Evolutionary conservation across 305 asterid species (phyloP).

Genomic region (Ruellia speciosa): DNA sequence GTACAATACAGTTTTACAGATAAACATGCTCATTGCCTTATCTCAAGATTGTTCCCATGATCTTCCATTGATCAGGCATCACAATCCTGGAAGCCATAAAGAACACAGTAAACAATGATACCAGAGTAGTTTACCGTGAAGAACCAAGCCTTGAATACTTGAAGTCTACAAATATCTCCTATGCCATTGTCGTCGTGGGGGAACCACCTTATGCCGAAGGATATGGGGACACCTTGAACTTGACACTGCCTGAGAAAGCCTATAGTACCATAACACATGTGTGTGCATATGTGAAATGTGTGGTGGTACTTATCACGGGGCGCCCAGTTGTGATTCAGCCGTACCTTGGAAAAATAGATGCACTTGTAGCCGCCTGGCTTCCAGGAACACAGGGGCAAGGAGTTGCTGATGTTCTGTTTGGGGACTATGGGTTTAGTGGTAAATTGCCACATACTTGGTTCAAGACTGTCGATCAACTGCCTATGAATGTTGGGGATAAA

Average conservation of each 20-base stretch:
- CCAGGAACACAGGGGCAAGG: conserved; percentile 12
- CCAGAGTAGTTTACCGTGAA: conserved; percentile 6
- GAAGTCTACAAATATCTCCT: background rate
- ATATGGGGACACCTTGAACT: conserved; percentile 8
- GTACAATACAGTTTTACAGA: background rate
- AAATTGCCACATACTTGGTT: conserved; percentile 12
- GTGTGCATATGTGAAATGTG: background rate
- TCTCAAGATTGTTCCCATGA: background rate
- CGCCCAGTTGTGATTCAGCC: conserved; percentile 15
- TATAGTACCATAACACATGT: conserved; percentile 1
- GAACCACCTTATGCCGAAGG: conserved; percentile 8
- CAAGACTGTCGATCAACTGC: conserved; percentile 15
- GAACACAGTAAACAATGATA: conserved; percentile 1
- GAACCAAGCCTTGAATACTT: background rate
- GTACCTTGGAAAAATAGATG: conserved; percentile 3
- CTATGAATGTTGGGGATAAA: conserved; percentile 10
- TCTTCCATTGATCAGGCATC: conserved; percentile 3
- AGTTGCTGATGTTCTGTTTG: conserved; percentile 10
- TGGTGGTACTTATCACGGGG: conserved; percentile 8
- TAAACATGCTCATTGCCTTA: background rate
- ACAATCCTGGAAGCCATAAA: conserved; percentile 4
- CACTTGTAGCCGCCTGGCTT: conserved; percentile 10
- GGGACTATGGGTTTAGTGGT: conserved; percentile 11
- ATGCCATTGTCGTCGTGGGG: conserved; percentile 14
- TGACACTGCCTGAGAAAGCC: conserved; percentile 1